Conservation (phyloP, 345 rosid genomes). For the Brassica incana region DNA sequence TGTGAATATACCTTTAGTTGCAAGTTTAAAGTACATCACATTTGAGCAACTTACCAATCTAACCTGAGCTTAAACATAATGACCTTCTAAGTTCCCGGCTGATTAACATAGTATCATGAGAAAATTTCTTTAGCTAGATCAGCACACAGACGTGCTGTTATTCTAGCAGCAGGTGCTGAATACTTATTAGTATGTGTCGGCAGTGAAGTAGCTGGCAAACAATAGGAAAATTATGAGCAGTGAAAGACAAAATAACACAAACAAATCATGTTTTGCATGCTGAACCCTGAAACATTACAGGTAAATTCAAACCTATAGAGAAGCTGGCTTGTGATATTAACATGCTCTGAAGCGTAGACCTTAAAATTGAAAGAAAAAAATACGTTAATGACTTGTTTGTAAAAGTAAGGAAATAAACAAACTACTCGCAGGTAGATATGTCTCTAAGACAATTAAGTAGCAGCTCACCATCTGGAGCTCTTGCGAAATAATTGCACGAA, state of each 20-base stretch:
- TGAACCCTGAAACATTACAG: slow-evolving; percentile 11
- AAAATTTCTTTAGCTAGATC: slow-evolving; percentile 85
- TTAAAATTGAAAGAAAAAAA: slow-evolving; percentile 37
- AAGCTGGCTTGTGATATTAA: slow-evolving; percentile 67
- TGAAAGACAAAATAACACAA: not conserved
- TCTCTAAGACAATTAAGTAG: slow-evolving; percentile 7
- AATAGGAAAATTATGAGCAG: slow-evolving; percentile 2
- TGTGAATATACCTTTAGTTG: not conserved
- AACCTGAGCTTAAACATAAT: not conserved
- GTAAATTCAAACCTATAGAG: slow-evolving; percentile 58
- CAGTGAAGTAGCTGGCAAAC: slow-evolving; percentile 83
- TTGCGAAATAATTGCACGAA: slow-evolving; percentile 32
- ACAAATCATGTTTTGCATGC: not conserved
- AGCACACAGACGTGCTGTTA: slow-evolving; percentile 93
- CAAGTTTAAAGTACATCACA: not conserved
- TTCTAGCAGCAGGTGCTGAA: slow-evolving; percentile 94
- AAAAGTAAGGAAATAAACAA: not conserved
- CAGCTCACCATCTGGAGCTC: slow-evolving; percentile 76
- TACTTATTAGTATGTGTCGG: slow-evolving; percentile 95
- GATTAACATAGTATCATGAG: slow-evolving; percentile 21
- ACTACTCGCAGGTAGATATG: slow-evolving; percentile 1
- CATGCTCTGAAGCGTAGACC: slow-evolving; percentile 82
- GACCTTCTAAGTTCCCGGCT: not conserved
- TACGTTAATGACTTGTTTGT: slow-evolving; percentile 17
- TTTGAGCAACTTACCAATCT: not conserved